Evolutionary conservation across 2,329 filamentous ascomycete genomes (phyloP).

Genomic region (Colletotrichum simmondsii): DNA sequence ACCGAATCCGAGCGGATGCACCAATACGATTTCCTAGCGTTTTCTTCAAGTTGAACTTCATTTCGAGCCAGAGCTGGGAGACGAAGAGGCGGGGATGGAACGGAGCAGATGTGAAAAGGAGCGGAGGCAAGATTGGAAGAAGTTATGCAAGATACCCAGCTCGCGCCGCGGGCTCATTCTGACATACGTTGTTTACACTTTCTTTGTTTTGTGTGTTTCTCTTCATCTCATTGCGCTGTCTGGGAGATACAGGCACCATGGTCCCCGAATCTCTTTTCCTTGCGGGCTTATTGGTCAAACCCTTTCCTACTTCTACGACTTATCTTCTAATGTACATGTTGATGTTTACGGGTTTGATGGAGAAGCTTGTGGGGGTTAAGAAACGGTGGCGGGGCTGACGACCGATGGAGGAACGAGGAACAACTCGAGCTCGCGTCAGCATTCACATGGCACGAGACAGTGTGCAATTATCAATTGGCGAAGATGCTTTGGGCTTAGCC

Average conservation of each 20-base stretch:
- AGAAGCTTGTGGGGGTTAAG: not conserved
- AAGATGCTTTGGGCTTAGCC: not conserved
- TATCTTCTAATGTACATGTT: slow-evolving; percentile 31
- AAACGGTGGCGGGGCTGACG: not conserved
- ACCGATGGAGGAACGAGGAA: not conserved
- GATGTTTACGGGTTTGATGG: slow-evolving; percentile 16
- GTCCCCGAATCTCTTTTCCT: not conserved
- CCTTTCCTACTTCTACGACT: slow-evolving; percentile 27
- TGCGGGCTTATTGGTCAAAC: not conserved
- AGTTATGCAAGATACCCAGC: slow-evolving; percentile 53
- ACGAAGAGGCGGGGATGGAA: slow-evolving; percentile 25
- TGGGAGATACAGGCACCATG: slow-evolving; percentile 20
- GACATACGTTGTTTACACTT: slow-evolving; percentile 41
- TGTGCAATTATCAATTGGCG: not conserved
- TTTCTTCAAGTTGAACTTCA: slow-evolving; percentile 36
- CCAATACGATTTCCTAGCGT: slow-evolving; percentile 37
- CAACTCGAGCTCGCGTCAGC: not conserved
- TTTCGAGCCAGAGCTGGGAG: slow-evolving; percentile 38
- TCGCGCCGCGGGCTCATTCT: slow-evolving; percentile 49
- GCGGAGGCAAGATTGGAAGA: slow-evolving; percentile 35
- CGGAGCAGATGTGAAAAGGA: slow-evolving; percentile 3
- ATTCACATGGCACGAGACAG: not conserved
- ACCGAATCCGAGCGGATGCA: slow-evolving; percentile 36
- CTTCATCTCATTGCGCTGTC: slow-evolving; percentile 30
- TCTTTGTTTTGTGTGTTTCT: slow-evolving; percentile 30